phyloP scores from a whole-genome alignment of 2,329 filamentous ascomycete genomes.

The Fusarium xyrophilum region DNA sequence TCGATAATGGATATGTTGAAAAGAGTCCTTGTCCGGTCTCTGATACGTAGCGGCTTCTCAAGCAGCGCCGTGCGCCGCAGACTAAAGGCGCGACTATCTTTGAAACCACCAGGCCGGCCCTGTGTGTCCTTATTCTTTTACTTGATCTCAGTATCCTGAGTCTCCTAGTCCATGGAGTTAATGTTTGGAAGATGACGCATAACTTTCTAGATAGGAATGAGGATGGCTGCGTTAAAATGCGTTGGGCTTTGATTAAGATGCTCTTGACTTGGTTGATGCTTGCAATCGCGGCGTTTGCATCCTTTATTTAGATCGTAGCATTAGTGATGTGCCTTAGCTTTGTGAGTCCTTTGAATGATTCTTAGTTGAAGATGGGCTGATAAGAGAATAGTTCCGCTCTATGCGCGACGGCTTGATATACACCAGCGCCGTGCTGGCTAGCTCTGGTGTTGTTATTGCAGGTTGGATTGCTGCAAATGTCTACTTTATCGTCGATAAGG shows the following conservation, averaged over 20 bases:
- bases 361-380: neutral
- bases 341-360: fast-evolving
- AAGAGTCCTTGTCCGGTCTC: neutral
- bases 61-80: neutral
- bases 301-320: neutral
- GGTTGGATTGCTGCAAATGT: neutral
- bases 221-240: constrained; percentile 7
- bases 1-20: neutral
- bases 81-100: neutral
- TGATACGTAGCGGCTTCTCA: neutral
- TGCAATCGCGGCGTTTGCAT: neutral
- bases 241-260: constrained; percentile 7
- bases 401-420: neutral
- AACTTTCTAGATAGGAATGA: constrained; percentile 13
- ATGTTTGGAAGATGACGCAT: constrained; percentile 6
- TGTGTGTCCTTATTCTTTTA: neutral
- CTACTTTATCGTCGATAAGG: constrained; percentile 9
- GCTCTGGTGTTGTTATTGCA: neutral
- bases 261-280: constrained; percentile 15
- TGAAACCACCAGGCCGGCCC: neutral
- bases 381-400: neutral
- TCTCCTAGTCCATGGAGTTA: neutral
- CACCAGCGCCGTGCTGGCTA: neutral
- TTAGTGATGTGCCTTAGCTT: neutral
- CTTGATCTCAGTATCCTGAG: constrained; percentile 7